These are phyloP conservation scores for Chaetomidium leptoderma DNA, from an alignment of 495 filamentous ascomycete species.

Conservation along the genomic window DNA sequence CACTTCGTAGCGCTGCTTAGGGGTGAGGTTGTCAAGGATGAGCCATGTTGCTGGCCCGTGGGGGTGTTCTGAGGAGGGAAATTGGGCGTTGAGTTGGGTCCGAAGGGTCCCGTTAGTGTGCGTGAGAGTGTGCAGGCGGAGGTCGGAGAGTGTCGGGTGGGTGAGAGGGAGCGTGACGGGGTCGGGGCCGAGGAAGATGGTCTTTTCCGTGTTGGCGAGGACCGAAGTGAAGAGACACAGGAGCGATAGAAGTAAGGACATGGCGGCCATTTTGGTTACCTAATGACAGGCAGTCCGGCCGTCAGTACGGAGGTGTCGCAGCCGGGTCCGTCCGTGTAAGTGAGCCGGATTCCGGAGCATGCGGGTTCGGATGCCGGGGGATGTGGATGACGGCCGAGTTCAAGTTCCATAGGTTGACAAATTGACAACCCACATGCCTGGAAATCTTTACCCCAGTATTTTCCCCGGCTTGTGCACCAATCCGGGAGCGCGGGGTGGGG, in stretches of 20 bases:
- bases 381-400: not conserved
- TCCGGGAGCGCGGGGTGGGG: not conserved
- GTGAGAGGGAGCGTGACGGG: constrained; percentile 48
- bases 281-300: not conserved
- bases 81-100: constrained; percentile 59
- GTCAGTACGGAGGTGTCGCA: not conserved
- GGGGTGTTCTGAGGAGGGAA: constrained; percentile 53
- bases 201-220: constrained; percentile 80
- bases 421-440: not conserved
- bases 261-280: not conserved
- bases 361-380: too few species aligned
- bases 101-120: constrained; percentile 47
- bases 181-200: constrained; percentile 75
- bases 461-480: constrained; percentile 21
- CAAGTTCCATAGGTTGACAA: too few species aligned
- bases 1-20: constrained; percentile 81
- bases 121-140: constrained; percentile 61
- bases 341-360: too few species aligned
- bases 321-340: not conserved
- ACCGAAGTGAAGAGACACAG: constrained; percentile 10
- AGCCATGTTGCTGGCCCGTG: constrained; percentile 72
- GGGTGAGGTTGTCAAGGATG: constrained; percentile 67
- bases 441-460: not conserved
- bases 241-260: not conserved
- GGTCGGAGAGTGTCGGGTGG: constrained; percentile 57